Percentiles rank a stretch among this genome's conserved stretches.
These are phyloP conservation scores for Lactarius indigo DNA, from an alignment of 768 basidiomycete genomes.

Conservation along the genomic window DNA sequence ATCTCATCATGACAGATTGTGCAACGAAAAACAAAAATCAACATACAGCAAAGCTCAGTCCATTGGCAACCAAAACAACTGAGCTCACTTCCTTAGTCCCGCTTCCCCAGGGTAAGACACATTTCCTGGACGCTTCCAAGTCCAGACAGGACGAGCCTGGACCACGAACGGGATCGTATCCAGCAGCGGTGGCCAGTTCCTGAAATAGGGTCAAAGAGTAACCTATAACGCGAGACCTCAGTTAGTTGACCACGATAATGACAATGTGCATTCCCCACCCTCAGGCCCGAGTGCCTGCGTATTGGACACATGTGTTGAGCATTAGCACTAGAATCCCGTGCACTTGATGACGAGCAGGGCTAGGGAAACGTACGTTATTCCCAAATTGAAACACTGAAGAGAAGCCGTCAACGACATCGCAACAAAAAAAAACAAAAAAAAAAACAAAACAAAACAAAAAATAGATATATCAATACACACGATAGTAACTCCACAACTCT, in stretches of 20 bases:
- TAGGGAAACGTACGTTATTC: conserved; percentile 54
- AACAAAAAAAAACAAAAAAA: too few relatives aligned
- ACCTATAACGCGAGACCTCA: conserved; percentile 21
- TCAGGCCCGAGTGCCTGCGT: conserved; percentile 57
- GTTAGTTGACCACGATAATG: conserved; percentile 8
- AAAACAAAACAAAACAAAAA: too few relatives aligned
- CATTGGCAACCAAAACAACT: conserved; percentile 71
- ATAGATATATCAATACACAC: conserved; percentile 40
- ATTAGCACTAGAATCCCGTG: conserved; percentile 22
- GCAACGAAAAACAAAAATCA: neutral
- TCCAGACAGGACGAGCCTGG: conserved; percentile 63
- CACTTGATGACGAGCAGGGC: conserved; percentile 1
- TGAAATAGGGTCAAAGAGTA: conserved; percentile 76
- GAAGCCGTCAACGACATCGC: conserved; percentile 1
- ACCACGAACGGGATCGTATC: conserved; percentile 65
- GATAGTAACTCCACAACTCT: conserved; percentile 79
- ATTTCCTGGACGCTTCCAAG: conserved; percentile 56
- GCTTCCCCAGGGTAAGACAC: conserved; percentile 71
- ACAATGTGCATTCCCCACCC: conserved; percentile 29
- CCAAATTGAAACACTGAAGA: conserved; percentile 76
- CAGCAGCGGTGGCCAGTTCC: conserved; percentile 60
- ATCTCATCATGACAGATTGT: neutral
- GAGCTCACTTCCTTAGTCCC: conserved; percentile 72
- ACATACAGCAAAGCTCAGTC: conserved; percentile 66
- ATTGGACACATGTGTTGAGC: neutral